Evolutionary conservation across 805 yeast species (phyloP).

Genomic region (Candida sphagnicola): DNA sequence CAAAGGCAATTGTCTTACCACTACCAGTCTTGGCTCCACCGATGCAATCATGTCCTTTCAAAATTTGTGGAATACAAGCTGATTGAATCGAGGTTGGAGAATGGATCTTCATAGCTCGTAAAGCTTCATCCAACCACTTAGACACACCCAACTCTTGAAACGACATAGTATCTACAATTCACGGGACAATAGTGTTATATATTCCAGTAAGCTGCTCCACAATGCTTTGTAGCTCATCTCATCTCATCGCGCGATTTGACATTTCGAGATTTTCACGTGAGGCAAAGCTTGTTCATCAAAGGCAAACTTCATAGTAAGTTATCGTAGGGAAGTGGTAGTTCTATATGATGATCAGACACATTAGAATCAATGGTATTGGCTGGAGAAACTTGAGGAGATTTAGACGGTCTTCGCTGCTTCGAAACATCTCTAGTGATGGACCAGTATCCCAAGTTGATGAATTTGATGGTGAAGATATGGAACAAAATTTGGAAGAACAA

Average conservation of each 20-base stretch:
- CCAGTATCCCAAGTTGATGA: not conserved
- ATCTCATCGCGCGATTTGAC: not conserved
- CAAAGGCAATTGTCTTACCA: constrained; percentile 97
- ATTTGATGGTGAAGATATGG: not conserved
- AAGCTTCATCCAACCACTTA: constrained; percentile 81
- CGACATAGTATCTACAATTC: constrained; percentile 19
- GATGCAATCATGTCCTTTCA: constrained; percentile 84
- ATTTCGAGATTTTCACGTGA: constrained; percentile 4
- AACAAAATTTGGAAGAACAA: not conserved
- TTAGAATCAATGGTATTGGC: not conserved
- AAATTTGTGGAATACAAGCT: constrained; percentile 83
- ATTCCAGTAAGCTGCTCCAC: too few species aligned
- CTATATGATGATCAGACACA: not conserved
- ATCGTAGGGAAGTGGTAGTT: too few species aligned
- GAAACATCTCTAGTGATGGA: too few species aligned
- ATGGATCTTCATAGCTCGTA: constrained; percentile 74
- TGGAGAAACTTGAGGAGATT: not conserved
- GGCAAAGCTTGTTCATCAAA: too few species aligned
- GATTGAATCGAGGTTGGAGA: constrained; percentile 84
- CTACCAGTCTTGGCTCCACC: constrained; percentile 99
- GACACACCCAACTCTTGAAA: constrained; percentile 73
- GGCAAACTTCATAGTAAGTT: too few species aligned
- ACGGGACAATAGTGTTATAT: too few species aligned
- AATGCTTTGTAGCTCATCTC: not conserved
- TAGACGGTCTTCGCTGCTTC: not conserved